A percentile compares a stretch with the other conserved stretches of the same genome.
Evolutionary conservation across 179 eudicot species (phyloP).

Genomic region (Patellifolia procumbens): DNA sequence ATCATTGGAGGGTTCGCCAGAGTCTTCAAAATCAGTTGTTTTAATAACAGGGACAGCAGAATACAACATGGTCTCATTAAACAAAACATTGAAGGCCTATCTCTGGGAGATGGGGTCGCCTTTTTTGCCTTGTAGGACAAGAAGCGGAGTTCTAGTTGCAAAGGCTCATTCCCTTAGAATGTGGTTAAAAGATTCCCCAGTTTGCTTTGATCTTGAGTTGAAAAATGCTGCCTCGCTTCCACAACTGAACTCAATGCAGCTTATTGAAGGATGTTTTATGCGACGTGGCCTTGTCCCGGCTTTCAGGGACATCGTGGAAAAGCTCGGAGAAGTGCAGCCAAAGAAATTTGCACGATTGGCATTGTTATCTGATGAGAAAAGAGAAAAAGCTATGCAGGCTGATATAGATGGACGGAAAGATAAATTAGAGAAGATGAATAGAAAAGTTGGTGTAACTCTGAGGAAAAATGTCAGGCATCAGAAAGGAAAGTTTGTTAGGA

Average conservation of each 20-base stretch:
- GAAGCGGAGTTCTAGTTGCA: conserved; percentile 82
- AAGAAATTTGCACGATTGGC: conserved; percentile 92
- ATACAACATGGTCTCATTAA: conserved; percentile 80
- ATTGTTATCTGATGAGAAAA: conserved; percentile 69
- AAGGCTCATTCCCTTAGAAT: conserved; percentile 90
- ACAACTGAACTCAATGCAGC: conserved; percentile 75
- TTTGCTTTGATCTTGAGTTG: conserved; percentile 93
- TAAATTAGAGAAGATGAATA: conserved; percentile 60
- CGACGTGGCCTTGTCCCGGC: conserved; percentile 94
- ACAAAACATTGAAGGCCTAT: conserved; percentile 80
- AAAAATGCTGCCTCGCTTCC: conserved; percentile 69
- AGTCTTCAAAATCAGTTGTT: conserved; percentile 92
- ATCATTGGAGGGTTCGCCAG: conserved; percentile 90
- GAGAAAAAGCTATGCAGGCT: conserved; percentile 66
- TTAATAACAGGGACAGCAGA: conserved; percentile 81
- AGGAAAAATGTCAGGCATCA: conserved; percentile 35
- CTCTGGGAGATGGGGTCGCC: conserved; percentile 99
- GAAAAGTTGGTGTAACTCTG: conserved; percentile 25
- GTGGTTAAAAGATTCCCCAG: conserved; percentile 98
- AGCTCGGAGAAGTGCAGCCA: conserved; percentile 77
- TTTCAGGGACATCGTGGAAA: conserved; percentile 70
- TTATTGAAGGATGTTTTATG: conserved; percentile 80
- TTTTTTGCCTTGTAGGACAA: conserved; percentile 82
- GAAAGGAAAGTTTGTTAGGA: conserved; percentile 37
- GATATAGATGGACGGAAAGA: conserved; percentile 76